Percentiles rank a stretch among this genome's conserved stretches.
Conservation (phyloP, 768 basidiomycete genomes). For the Boletus reticulatus region DNA sequence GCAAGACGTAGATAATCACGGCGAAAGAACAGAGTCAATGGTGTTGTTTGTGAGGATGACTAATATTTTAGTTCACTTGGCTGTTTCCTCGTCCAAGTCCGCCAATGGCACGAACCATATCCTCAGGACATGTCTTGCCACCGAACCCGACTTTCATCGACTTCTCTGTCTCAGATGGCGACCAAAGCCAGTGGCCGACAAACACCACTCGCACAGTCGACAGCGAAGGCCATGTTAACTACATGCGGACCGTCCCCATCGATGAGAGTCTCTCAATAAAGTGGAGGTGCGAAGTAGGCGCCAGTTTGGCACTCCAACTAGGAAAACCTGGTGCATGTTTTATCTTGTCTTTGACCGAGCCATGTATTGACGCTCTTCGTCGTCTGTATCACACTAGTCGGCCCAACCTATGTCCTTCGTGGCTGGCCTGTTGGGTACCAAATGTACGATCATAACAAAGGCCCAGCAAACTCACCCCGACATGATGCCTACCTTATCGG, state of each 20-base stretch:
- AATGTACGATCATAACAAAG: constrained; percentile 76
- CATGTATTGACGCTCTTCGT: neutral
- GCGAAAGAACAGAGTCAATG: constrained; percentile 34
- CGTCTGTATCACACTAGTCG: constrained; percentile 17
- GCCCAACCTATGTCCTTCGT: constrained; percentile 57
- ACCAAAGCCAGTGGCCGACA: constrained; percentile 49
- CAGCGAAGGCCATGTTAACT: constrained; percentile 67
- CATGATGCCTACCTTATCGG: constrained; percentile 81
- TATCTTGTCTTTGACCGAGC: neutral
- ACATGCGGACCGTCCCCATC: constrained; percentile 51
- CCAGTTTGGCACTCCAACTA: constrained; percentile 41
- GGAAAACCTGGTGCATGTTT: constrained; percentile 48
- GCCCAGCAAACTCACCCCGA: constrained; percentile 48
- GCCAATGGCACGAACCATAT: constrained; percentile 25
- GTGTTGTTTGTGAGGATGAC: constrained; percentile 15
- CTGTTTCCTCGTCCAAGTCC: neutral
- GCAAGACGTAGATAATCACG: constrained; percentile 67
- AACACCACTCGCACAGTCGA: constrained; percentile 56
- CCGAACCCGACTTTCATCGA: constrained; percentile 53
- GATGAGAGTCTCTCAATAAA: constrained; percentile 52
- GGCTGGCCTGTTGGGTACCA: constrained; percentile 67
- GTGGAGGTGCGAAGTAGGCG: constrained; percentile 53
- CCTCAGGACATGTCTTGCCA: constrained; percentile 39
- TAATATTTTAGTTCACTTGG: constrained; percentile 2
- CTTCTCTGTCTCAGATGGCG: constrained; percentile 63